Conservation (phyloP, 805 yeast genomes). For the Candida oleophila region DNA sequence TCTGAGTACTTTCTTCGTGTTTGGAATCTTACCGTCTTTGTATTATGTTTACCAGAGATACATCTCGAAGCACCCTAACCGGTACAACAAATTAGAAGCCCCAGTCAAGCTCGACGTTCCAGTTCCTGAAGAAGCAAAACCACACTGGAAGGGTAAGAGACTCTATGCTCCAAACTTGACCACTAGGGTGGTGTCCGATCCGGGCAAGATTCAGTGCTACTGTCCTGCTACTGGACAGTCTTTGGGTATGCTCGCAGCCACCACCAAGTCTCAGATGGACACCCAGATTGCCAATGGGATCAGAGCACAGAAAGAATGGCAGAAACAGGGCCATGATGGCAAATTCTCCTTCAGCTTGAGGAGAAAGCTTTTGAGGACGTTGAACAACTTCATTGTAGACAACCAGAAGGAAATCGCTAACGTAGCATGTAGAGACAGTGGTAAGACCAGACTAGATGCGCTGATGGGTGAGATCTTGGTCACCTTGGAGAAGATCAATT, state of each 20-base stretch:
- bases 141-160: slow-evolving; percentile 90
- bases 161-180: slow-evolving; percentile 57
- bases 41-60: slow-evolving; percentile 36
- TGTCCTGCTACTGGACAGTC: slow-evolving; percentile 97
- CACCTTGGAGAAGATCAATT: slow-evolving; percentile 85
- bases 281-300: slow-evolving; percentile 51
- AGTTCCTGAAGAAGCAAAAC: slow-evolving; percentile 74
- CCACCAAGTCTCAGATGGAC: slow-evolving; percentile 72
- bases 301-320: slow-evolving; percentile 54
- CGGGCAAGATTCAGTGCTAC: slow-evolving; percentile 71
- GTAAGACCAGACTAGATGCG: slow-evolving; percentile 94
- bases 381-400: slow-evolving; percentile 67
- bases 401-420: slow-evolving; percentile 87
- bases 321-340: slow-evolving; percentile 6
- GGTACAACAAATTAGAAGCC: slow-evolving; percentile 42
- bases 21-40: slow-evolving; percentile 35
- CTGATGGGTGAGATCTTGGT: slow-evolving; percentile 96
- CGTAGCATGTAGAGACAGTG: slow-evolving; percentile 94
- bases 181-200: slow-evolving; percentile 58
- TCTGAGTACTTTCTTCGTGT: slow-evolving; percentile 41
- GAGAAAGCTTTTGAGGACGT: slow-evolving; percentile 66
- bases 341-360: slow-evolving; percentile 62
- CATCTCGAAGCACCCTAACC: slow-evolving; percentile 36
- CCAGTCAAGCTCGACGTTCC: slow-evolving; percentile 51
- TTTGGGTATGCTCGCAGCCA: slow-evolving; percentile 69